Evolutionary conservation across 306 rosid genomes (phyloP), one percentile per base, ranked within the genome.

Genomic region (Gynostemma pentaphyllum): DNA sequence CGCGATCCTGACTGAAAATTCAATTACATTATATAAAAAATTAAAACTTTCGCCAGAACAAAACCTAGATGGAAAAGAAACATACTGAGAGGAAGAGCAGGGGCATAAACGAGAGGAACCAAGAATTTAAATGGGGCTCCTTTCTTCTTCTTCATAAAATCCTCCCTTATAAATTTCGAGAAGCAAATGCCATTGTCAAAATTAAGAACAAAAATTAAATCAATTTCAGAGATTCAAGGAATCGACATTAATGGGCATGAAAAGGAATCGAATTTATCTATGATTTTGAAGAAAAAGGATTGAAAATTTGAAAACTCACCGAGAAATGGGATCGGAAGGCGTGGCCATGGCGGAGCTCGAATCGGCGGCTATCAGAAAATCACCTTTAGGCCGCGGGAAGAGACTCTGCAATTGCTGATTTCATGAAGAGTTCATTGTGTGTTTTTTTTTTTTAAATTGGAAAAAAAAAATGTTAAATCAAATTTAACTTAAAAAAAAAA

Each of bases 11-110:
- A 92, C 96, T 92, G 88, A 51, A 69, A 64, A 73, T 44, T 34
- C 49, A 63, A 69, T 46, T 7, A 66, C 67, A 67, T 70, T n/a
- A n/a, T n/a, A n/a, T n/a, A n/a, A n/a, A n/a, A 42, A 18, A 9
- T 48, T 54, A 6, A 48, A 23, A 46, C 53, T 28, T 27, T 6
- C 67, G 12, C 51, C 6, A 40, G 15, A 45, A 16, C 18, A 59
- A 50, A 30, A 28, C 7, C 41, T 65, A 52, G 40, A 26, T 45
- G 22, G n/a, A 30, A 8, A 61, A 74, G 50, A 44, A 57, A 81
- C 88, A 15, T 72, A 92, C 98, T 86, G 47, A 92, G 87, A 60
- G 98, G 98, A 60, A 92, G 96, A 2, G 44, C 95, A 16, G 98
- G 98, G 21, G 98, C 98, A 27, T 92, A 92, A 27, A 92, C 30